Evolutionary conservation across 2,329 filamentous ascomycete species (phyloP).

Genomic region (Fusarium tanahbumbuense): DNA sequence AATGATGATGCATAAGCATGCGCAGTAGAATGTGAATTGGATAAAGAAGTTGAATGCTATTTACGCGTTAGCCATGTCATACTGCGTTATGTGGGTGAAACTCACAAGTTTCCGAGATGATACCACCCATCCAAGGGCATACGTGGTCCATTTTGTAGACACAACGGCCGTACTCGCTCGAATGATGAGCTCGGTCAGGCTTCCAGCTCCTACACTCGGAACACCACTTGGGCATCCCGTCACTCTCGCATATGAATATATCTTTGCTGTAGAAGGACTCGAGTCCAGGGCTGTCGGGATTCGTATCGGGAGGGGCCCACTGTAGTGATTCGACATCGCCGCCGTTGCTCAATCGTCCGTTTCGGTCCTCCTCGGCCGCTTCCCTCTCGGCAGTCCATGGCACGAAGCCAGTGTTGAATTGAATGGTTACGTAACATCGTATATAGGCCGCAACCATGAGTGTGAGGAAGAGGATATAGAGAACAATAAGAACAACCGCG

Average conservation of each 20-base stretch:
- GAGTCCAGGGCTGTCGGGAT: constrained; percentile 74
- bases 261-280: constrained; percentile 85
- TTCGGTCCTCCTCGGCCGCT: constrained; percentile 48
- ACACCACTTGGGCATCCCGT: constrained; percentile 90
- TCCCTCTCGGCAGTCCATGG: constrained; percentile 63
- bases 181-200: constrained; percentile 88
- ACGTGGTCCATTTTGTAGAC: constrained; percentile 94
- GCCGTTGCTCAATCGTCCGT: constrained; percentile 36
- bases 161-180: constrained; percentile 82
- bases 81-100: constrained; percentile 14
- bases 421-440: constrained; percentile 72
- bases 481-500: constrained; percentile 75
- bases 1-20: constrained; percentile 73
- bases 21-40: constrained; percentile 83
- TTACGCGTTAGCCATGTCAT: not conserved
- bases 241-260: constrained; percentile 83
- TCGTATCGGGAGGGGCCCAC: constrained; percentile 56
- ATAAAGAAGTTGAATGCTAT: constrained; percentile 89
- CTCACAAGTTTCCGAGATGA: constrained; percentile 82
- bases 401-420: constrained; percentile 78
- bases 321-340: constrained; percentile 46
- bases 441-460: constrained; percentile 75
- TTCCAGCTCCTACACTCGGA: constrained; percentile 88
- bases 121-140: constrained; percentile 96
- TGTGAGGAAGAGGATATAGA: constrained; percentile 79